Base-by-base conservation (phyloP, 441 rosid genomes). In the Pelargonium fulgidum region DNA sequence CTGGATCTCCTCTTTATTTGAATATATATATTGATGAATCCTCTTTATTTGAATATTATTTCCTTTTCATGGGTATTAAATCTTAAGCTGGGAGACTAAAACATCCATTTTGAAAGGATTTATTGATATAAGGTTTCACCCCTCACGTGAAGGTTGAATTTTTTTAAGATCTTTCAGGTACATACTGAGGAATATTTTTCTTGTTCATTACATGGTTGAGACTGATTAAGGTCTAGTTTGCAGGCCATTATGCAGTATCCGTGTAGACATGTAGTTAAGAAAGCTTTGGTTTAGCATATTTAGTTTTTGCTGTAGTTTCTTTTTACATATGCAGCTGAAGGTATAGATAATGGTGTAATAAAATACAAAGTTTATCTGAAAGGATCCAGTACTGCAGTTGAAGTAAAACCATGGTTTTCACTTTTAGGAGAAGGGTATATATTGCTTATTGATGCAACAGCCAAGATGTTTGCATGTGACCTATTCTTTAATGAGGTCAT, bases 401-500 rank as follows among this genome's bases (percentile, higher is more conserved):
- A 39, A 39, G 42, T 39, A 39, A 39, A 39, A 39, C 1, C 42
- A 39, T 39, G 42, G 10, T 39, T 39, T 48, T 48, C 54, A 48
- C 54, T 48, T 48, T n/a, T 48, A 48, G 16, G 54, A 8, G 20
- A 54, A 5, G 17, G 61, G 24, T 54, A 9, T 54, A 54, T 17
- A 54, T 54, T 50, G 33, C 20, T 65, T 19, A 14, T 19, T 62
- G 36, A 42, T 47, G 42, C 9, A 39, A 39, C 42, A 6, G 42
- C 42, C 42, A 39, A 39, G 42, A 63, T 54, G 61, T 16, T 17
- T 54, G 61, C 24, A 16, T 54, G 10, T 54, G 61, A 7, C 61
- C 61, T 54, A 17, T 17, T 54, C 2, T 39, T 45, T 3, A 47
- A 64, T 16, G 48, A 68, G 64, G 41, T 64, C 11, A 73, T 45